These are phyloP conservation scores for Digitaria exilis DNA, from an alignment of 202 grass and related monocot genomes.

Conservation along the genomic window DNA sequence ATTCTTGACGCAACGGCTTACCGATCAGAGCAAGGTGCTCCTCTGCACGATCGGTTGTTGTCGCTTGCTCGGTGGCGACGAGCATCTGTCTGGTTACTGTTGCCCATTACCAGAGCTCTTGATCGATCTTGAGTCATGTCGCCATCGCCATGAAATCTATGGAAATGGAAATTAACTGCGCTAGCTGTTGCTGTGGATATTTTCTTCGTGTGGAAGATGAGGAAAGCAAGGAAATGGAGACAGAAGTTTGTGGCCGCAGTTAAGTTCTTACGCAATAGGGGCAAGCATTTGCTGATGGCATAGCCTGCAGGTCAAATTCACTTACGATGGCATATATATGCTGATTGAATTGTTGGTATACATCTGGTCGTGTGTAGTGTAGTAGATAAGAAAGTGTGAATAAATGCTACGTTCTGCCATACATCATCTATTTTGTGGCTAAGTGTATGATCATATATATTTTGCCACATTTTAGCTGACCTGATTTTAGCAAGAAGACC, in stretches of 20 bases:
- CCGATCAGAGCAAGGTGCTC: background rate
- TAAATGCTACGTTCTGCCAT: background rate
- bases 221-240: background rate
- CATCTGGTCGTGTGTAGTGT: background rate
- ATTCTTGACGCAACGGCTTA: conserved; percentile 14
- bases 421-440: background rate
- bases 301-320: background rate
- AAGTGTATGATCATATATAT: background rate
- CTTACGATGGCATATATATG: background rate
- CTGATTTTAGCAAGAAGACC: background rate
- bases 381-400: background rate
- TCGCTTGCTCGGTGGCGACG: background rate
- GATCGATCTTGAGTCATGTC: background rate
- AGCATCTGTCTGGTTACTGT: background rate
- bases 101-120: background rate
- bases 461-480: background rate
- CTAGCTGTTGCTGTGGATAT: background rate
- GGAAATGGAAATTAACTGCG: background rate
- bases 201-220: background rate
- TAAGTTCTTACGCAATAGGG: too few species aligned
- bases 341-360: background rate
- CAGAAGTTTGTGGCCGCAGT: background rate
- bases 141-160: background rate
- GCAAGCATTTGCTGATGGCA: background rate
- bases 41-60: conserved; percentile 9